These are phyloP conservation scores for Dactylellina leptospora DNA, from an alignment of 2,329 filamentous ascomycete species.

Conservation along the genomic window DNA sequence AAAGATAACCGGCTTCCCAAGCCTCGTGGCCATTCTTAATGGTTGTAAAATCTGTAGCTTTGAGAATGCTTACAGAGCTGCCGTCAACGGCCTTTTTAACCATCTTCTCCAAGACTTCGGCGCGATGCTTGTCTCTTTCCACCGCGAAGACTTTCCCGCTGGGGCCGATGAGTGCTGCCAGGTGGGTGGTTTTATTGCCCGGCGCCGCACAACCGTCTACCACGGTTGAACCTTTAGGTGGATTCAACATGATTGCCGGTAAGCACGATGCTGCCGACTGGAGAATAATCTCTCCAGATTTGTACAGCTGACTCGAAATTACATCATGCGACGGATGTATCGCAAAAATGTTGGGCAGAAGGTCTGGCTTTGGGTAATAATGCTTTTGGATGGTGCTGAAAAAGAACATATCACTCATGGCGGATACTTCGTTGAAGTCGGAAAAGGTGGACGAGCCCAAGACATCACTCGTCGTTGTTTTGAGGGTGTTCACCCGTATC, in stretches of 20 bases:
- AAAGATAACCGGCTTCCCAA: constrained; percentile 76
- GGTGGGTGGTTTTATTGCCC: constrained; percentile 95
- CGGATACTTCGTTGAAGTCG: constrained; percentile 67
- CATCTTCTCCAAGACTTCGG: constrained; percentile 84
- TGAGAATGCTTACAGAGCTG: constrained; percentile 72
- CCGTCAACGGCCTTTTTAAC: constrained; percentile 77
- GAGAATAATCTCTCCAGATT: constrained; percentile 79
- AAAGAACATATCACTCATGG: constrained; percentile 50
- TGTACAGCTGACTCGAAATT: constrained; percentile 71
- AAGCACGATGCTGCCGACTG: constrained; percentile 99
- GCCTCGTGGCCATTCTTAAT: constrained; percentile 66
- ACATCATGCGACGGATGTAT: constrained; percentile 77
- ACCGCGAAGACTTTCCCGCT: constrained; percentile 74
- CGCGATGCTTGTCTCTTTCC: constrained; percentile 76
- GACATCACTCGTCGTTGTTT: constrained; percentile 74
- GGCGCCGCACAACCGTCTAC: constrained; percentile 95
- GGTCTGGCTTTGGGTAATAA: constrained; percentile 59
- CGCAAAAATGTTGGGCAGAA: constrained; percentile 85
- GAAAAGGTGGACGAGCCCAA: constrained; percentile 75
- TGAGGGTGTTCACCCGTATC: constrained; percentile 85
- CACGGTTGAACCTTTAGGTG: constrained; percentile 75
- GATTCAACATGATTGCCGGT: constrained; percentile 85
- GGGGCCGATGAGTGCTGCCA: constrained; percentile 75
- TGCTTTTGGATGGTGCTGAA: constrained; percentile 20
- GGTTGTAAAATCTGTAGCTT: constrained; percentile 82